Evolutionary conservation across 2,329 filamentous ascomycete genomes (phyloP).

Genomic region (Eutypella sp.): DNA sequence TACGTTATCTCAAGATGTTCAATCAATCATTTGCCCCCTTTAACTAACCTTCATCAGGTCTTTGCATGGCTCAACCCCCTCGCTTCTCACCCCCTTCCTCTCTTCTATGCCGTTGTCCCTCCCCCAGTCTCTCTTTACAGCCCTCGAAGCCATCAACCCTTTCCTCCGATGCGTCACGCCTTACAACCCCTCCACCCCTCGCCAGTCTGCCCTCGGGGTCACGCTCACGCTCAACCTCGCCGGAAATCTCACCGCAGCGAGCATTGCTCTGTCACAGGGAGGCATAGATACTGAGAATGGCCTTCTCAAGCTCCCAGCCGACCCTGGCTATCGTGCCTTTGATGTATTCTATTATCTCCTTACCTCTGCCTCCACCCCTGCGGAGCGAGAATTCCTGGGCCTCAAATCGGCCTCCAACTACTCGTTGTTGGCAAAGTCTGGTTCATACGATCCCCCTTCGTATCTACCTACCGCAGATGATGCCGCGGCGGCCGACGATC

Average conservation of each 20-base stretch:
- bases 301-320: constrained; percentile 71
- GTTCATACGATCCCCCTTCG: constrained; percentile 77
- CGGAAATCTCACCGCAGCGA: constrained; percentile 72
- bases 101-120: constrained; percentile 74
- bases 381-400: constrained; percentile 83
- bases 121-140: constrained; percentile 69
- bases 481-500: constrained; percentile 87
- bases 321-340: constrained; percentile 84
- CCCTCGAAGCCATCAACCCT: constrained; percentile 75
- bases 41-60: constrained; percentile 51
- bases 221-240: constrained; percentile 76
- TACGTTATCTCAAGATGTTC: too few relatives aligned
- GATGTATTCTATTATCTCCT: constrained; percentile 97
- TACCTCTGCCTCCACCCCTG: constrained; percentile 81
- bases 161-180: constrained; percentile 87
- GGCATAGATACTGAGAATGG: constrained; percentile 82
- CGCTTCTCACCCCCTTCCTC: constrained; percentile 75
- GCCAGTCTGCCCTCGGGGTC: constrained; percentile 75
- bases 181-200: constrained; percentile 77
- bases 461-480: constrained; percentile 93
- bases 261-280: constrained; percentile 74
- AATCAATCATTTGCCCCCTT: too few relatives aligned
- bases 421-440: constrained; percentile 71
- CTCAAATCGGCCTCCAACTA: constrained; percentile 76
- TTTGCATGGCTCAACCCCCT: constrained; percentile 83